phyloP scores from a whole-genome alignment of 129 eudicot genomes.

The Helichrysum umbraculigerum region DNA sequence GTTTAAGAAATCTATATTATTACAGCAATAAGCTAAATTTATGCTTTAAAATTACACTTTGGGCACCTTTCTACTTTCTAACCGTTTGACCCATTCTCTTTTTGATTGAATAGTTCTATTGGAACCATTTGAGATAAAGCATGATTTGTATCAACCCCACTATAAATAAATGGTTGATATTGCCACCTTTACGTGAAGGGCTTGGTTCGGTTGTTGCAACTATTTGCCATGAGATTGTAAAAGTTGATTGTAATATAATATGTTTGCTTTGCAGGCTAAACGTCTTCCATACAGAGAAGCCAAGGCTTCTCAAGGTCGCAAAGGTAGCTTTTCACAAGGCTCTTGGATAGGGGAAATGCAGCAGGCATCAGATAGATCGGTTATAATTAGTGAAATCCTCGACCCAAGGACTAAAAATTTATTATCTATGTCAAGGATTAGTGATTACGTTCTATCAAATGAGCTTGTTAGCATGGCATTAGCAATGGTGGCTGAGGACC shows the following conservation, averaged over 20 bases:
- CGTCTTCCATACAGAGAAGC: conserved; percentile 85
- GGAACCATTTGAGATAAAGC: too few relatives aligned
- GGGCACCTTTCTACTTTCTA: too few relatives aligned
- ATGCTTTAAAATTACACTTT: too few relatives aligned
- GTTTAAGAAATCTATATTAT: too few relatives aligned
- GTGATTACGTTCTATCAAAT: conserved; percentile 85
- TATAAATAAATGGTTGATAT: neutral
- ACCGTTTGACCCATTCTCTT: too few relatives aligned
- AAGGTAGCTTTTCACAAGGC: conserved; percentile 79
- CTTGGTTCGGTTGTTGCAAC: too few relatives aligned
- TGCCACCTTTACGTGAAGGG: too few relatives aligned
- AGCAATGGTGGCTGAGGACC: conserved; percentile 93
- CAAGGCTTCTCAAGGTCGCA: conserved; percentile 53
- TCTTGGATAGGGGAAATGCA: conserved; percentile 97
- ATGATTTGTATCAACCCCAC: neutral
- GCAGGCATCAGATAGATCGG: conserved; percentile 81
- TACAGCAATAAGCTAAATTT: neutral
- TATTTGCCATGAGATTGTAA: neutral
- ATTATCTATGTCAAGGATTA: conserved; percentile 81
- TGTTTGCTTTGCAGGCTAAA: conserved; percentile 60
- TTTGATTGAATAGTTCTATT: too few relatives aligned
- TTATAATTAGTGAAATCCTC: conserved; percentile 81
- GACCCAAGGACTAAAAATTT: conserved; percentile 89
- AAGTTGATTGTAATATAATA: neutral
- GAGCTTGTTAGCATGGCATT: conserved; percentile 93